These are phyloP conservation scores for Chrysoporthe cubensis DNA, from an alignment of 2,329 filamentous ascomycete genomes.

Conservation along the genomic window DNA sequence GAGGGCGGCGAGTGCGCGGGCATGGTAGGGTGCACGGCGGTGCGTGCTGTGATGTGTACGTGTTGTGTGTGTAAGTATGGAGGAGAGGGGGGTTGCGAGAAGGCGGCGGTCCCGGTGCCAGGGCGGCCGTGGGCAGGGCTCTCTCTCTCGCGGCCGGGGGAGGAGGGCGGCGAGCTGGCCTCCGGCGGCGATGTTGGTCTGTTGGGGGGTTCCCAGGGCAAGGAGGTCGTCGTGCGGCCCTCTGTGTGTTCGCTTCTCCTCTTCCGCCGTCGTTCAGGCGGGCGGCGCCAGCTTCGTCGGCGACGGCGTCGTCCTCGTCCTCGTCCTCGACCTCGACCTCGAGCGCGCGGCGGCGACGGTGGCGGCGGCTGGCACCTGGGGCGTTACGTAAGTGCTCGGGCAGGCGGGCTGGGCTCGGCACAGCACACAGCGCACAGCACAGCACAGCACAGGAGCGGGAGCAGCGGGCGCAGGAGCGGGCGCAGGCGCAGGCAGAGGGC, in stretches of 20 bases:
- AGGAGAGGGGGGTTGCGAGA: neutral
- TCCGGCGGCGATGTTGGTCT: neutral
- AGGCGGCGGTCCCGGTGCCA: neutral
- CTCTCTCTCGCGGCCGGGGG: neutral
- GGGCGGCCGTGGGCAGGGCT: neutral
- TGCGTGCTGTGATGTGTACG: neutral
- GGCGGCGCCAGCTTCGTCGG: neutral
- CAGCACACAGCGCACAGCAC: neutral
- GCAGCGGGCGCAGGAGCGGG: too few species aligned
- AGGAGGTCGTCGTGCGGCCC: neutral
- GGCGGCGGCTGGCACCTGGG: neutral
- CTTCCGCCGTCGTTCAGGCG: neutral
- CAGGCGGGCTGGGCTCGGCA: neutral
- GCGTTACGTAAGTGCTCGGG: conserved; percentile 1
- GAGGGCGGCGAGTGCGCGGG: conserved; percentile 53
- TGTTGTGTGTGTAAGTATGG: neutral
- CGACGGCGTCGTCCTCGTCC: neutral
- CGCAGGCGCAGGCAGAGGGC: too few species aligned
- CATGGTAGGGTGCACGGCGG: conserved; percentile 39
- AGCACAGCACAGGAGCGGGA: too few species aligned
- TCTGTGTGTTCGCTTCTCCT: neutral
- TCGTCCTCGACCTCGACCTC: neutral
- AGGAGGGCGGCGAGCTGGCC: neutral
- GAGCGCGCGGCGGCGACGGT: neutral
- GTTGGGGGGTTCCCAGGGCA: neutral